Conservation (phyloP, 331 rosid genomes). For the Acacia concinna region DNA sequence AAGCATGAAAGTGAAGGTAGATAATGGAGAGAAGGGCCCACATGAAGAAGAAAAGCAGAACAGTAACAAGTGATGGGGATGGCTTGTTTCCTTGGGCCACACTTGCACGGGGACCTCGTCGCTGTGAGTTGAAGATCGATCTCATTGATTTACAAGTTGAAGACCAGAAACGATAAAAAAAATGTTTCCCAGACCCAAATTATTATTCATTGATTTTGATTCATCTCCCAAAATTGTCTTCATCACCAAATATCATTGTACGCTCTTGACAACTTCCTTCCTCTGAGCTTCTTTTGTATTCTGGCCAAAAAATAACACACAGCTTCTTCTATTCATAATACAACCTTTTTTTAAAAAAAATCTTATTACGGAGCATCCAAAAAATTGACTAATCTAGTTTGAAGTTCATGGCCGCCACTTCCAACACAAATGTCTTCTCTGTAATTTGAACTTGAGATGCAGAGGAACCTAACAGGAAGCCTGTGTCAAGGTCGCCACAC, state of each 20-base stretch:
- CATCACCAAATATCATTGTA: not conserved
- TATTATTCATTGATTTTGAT: not conserved
- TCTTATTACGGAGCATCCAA: not conserved
- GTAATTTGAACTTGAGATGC: no score
- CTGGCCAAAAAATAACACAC: not conserved
- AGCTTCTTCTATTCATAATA: no score
- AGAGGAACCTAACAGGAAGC: no score
- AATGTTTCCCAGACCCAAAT: not conserved
- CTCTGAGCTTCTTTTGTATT: not conserved
- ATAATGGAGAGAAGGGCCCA: slow-evolving; percentile 47
- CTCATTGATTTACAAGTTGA: not conserved
- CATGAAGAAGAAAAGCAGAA: slow-evolving; percentile 7
- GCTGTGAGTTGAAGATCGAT: not conserved
- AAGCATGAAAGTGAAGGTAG: slow-evolving; percentile 29
- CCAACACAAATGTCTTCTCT: no score
- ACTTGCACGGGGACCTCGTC: not conserved
- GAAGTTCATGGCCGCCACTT: no score
- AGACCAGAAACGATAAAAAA: not conserved
- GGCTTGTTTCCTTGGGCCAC: not conserved
- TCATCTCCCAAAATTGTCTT: not conserved
- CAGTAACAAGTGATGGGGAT: not conserved
- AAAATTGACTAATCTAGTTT: no score
- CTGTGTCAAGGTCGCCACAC: no score
- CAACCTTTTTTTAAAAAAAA: no score
- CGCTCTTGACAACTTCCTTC: not conserved